Base-by-base conservation (phyloP, 208 protist species). In the Leishmania mexicana region DNA sequence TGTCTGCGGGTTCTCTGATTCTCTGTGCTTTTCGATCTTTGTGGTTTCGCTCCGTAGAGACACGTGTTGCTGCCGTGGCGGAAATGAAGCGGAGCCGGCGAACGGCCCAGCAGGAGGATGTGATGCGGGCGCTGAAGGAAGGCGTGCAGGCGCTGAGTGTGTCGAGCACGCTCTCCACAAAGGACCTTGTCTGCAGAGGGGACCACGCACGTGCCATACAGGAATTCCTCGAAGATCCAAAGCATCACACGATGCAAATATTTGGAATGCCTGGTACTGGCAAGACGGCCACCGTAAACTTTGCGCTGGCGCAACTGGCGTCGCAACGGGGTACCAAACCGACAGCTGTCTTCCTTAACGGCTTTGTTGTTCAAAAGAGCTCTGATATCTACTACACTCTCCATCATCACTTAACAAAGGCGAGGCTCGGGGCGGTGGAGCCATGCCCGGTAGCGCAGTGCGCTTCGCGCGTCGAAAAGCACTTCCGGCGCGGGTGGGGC, bases 261-360 rank as follows among this genome's bases (percentile, higher is more conserved):
- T 98, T 96, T 78, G 95, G 95, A 17, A 98, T 98, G 95, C 95
- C 95, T 35, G 95, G 95, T 38, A 98, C 95, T 8, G 95, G 95
- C 35, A 98, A 98, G 79, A 97, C 95, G 11, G 93, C 93, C 0
- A 95, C 93, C 13, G 90, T 98, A 0, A 91, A 96, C 68, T 88
- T 92, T 64, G 95, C 92, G 0, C 79, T 98, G 60, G 49, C 93
- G 17, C 85, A 88, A 57, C 53, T 96, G 73, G 92, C 88, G 0
- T 74, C 82, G n/a, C 75, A 73, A 40, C 54, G 60, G 7, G 80
- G 71, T 4, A 15, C 65, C 6, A 94, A 93, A 40, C 90, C 90
- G 11, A 96, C 93, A 3, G 92, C 95, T 24, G 92, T 98, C 15
- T 96, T 96, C 83, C 88, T 98, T 38, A 98, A 98, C 71, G 95